Evolutionary conservation across 164 flowering plant genomes (phyloP).

Genomic region (Euptelea pleiosperma): DNA sequence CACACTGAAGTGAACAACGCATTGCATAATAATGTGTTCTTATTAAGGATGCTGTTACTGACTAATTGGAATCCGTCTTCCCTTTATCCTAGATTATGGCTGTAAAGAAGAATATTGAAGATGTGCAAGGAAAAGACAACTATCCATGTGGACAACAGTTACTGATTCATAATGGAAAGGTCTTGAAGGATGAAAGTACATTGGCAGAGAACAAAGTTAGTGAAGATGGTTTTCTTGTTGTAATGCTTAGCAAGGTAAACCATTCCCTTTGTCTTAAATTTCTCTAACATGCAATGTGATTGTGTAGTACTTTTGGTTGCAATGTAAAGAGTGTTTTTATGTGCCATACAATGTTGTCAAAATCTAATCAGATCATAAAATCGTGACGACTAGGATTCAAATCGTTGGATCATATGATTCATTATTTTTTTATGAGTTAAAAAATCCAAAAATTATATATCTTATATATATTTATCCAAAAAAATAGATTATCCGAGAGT

Average conservation of each 20-base stretch:
- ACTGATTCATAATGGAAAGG: constrained; percentile 94
- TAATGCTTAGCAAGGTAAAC: constrained; percentile 95
- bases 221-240: constrained; percentile 97
- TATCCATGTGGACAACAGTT: constrained; percentile 97
- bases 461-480: too few relatives aligned
- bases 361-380: too few relatives aligned
- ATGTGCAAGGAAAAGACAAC: constrained; percentile 85
- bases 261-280: not conserved
- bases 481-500: too few relatives aligned
- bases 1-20: too few relatives aligned
- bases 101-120: constrained; percentile 92
- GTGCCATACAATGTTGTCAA: too few relatives aligned
- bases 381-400: too few relatives aligned
- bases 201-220: constrained; percentile 84
- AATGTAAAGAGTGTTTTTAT: too few relatives aligned
- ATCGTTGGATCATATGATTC: too few relatives aligned
- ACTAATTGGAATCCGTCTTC: not conserved
- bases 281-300: too few relatives aligned
- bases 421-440: too few relatives aligned
- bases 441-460: too few relatives aligned
- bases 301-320: too few relatives aligned
- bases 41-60: not conserved
- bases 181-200: constrained; percentile 94
- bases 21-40: not conserved
- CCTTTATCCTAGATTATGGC: constrained; percentile 64